A percentile compares a stretch with the other conserved stretches of the same genome.
These are phyloP conservation scores for Neofusicoccum kwambonambiense DNA, from an alignment of 2,329 filamentous ascomycete species.

Conservation along the genomic window DNA sequence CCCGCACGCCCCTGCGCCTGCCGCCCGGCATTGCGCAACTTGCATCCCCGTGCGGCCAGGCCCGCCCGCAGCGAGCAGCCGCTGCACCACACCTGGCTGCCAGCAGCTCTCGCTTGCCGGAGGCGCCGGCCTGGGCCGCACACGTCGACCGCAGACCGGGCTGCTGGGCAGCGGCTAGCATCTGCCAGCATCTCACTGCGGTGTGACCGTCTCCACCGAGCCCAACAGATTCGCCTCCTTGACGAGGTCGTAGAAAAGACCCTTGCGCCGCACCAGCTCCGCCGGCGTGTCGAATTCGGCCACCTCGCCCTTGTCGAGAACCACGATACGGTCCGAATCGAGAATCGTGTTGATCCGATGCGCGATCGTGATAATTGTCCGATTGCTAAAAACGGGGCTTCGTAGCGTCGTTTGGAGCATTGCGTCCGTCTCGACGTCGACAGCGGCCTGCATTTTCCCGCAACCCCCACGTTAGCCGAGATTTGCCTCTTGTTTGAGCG, in stretches of 20 bases:
- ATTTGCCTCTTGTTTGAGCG: not conserved
- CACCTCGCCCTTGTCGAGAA: slow-evolving; percentile 86
- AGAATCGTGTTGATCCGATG: slow-evolving; percentile 98
- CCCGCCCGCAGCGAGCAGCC: slow-evolving; percentile 2
- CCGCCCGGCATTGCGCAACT: slow-evolving; percentile 5
- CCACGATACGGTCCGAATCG: slow-evolving; percentile 82
- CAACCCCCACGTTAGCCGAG: slow-evolving; percentile 11
- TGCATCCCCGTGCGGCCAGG: slow-evolving; percentile 11
- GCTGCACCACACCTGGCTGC: not conserved
- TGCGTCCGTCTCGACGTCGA: slow-evolving; percentile 67
- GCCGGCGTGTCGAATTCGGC: slow-evolving; percentile 88
- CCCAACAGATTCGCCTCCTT: slow-evolving; percentile 80
- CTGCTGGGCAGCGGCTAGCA: slow-evolving; percentile 10
- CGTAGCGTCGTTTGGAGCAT: slow-evolving; percentile 64
- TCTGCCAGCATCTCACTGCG: slow-evolving; percentile 4
- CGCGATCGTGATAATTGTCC: slow-evolving; percentile 97
- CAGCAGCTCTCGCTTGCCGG: not conserved
- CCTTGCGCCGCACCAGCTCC: slow-evolving; percentile 70
- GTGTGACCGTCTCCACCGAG: slow-evolving; percentile 23
- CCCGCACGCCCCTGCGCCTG: not conserved
- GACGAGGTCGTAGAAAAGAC: slow-evolving; percentile 85
- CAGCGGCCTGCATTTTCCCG: slow-evolving; percentile 53
- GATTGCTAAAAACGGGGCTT: slow-evolving; percentile 73
- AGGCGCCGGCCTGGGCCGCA: not conserved
- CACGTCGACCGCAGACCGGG: slow-evolving; percentile 14